Conservation (phyloP, 176 grass and related monocot genomes). For the Lolium perenne region DNA sequence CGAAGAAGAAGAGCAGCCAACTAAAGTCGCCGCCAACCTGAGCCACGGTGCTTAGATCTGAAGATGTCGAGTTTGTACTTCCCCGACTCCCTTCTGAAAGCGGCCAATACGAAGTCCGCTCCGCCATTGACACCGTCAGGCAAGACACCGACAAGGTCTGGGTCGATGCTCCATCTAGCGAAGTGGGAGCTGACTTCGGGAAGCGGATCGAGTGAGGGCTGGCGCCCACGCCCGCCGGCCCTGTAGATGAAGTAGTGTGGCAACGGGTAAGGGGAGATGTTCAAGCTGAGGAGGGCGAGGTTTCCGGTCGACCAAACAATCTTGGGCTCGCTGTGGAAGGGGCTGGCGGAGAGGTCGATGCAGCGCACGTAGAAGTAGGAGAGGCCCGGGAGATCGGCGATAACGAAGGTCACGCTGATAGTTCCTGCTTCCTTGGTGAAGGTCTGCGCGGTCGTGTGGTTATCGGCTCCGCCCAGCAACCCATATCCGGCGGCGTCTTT, state of each 20-base stretch:
- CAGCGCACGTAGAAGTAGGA: slow-evolving; percentile 7
- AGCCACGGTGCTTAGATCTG: slow-evolving; percentile 12
- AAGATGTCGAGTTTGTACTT: not conserved
- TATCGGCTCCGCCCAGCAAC: not conserved
- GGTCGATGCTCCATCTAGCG: not conserved
- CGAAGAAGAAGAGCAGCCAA: too few relatives aligned
- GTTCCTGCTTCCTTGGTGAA: not conserved
- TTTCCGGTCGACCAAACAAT: not conserved
- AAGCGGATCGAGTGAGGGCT: not conserved
- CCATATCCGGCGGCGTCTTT: not conserved
- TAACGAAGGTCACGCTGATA: not conserved
- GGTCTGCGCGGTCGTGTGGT: not conserved
- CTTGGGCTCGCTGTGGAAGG: not conserved
- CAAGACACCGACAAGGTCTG: not conserved
- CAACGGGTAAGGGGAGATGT: not conserved
- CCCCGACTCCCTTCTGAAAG: not conserved
- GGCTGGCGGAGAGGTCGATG: not conserved
- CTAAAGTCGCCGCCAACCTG: too few relatives aligned
- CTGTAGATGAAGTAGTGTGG: slow-evolving; percentile 19
- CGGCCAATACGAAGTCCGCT: slow-evolving; percentile 3
- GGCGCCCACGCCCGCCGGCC: not conserved
- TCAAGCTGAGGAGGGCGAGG: not conserved
- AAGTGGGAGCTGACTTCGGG: not conserved
- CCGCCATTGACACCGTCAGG: not conserved
- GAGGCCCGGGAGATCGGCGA: slow-evolving; percentile 10